Evolutionary conservation across 2,329 filamentous ascomycete species (phyloP).

Genomic region (Alternaria sp.): DNA sequence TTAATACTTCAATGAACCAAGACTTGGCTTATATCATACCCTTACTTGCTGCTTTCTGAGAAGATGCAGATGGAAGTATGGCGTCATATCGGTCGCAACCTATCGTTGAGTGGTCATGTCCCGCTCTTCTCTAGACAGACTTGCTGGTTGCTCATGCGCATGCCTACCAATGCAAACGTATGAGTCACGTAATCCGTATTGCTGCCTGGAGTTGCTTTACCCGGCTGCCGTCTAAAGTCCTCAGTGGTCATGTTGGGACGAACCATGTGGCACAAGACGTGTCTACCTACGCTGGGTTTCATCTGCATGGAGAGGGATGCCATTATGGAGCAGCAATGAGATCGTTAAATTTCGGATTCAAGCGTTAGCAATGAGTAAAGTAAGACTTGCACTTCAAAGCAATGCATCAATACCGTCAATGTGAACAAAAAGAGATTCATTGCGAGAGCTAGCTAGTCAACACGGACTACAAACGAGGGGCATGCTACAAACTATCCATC

Average conservation of each 20-base stretch:
- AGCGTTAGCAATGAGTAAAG: neutral
- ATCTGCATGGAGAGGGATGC: neutral
- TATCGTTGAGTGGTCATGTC: neutral
- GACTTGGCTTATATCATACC: neutral
- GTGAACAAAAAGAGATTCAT: slow-evolving; percentile 13
- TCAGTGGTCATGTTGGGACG: neutral
- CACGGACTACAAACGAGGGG: neutral
- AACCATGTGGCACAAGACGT: neutral
- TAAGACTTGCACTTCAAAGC: neutral
- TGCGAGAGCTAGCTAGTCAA: slow-evolving; percentile 2
- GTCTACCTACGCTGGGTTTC: neutral
- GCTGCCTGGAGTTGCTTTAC: neutral
- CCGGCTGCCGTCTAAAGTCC: neutral
- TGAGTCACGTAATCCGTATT: neutral
- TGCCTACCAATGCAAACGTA: neutral
- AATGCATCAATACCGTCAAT: neutral
- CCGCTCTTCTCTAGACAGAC: neutral
- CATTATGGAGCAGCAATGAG: neutral
- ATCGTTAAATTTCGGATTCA: accelerated
- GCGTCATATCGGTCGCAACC: neutral
- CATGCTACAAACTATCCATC: slow-evolving; percentile 2
- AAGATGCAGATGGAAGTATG: neutral
- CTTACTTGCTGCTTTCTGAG: neutral
- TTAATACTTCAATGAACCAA: neutral
- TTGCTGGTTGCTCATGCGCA: neutral